Evolutionary conservation across 2,329 filamentous ascomycete species (phyloP), one percentile per base, ranked within the genome.

Genomic region (Xylaria sp.): DNA sequence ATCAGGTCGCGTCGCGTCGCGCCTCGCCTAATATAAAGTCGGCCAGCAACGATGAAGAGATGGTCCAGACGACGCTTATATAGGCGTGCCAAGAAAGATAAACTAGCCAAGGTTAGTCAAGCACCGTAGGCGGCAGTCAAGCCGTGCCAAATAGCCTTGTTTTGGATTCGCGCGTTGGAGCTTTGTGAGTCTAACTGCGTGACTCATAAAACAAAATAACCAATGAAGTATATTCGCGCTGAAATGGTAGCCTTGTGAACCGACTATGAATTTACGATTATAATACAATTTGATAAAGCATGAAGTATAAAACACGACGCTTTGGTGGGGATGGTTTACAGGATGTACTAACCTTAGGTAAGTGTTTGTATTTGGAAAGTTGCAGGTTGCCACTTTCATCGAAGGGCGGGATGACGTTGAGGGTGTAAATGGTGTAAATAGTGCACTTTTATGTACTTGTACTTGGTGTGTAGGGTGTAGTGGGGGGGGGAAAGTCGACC

Each of bases 61-160:
- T 9, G 37, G 44, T 13, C 42, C n/a, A 2, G 40, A 25, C 29
- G 59, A 40, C 18, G 23, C 9, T 60, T 65, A 70, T 69, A 70
- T 66, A 70, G 37, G 57, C 51, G 40, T 21, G 68, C 65, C 58
- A 68, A 63, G 68, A 47, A 54, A 21, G 32, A 44, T 47, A 47
- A 32, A 29, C 35, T 21, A 23, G 12, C 47, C 18, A 18, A 9
- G 37, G 40, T 48, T 23, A 51, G 63, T n/a, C 35, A 12, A 47
- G 13, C 35, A 40, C 8, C 9, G 50, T 44, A 67, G 58, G 60
- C 62, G 58, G 55, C 62, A 63, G 32, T 54, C 29, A 44, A 62
- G 61, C 25, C 8, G 54, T 42, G 13, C 40, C 23, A 13, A 50
- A 42, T n/a, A 32, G 35, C 16, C n/a, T 61, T 42, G 9, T 16